These are phyloP conservation scores for Aspergillus asperescens DNA, from an alignment of 495 filamentous ascomycete genomes.

Conservation along the genomic window DNA sequence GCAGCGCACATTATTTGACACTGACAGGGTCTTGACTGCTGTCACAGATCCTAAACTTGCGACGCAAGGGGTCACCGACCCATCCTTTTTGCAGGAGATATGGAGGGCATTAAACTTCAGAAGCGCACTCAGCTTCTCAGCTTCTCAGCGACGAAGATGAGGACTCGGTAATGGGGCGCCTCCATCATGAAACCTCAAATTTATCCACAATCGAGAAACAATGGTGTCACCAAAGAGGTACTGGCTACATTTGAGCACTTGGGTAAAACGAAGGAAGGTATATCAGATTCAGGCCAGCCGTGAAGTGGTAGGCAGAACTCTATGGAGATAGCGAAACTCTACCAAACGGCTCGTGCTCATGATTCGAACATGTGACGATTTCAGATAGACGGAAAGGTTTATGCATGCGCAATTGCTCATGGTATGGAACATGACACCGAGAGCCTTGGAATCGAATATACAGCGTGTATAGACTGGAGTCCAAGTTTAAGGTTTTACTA, in stretches of 20 bases:
- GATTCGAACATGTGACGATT: slow-evolving; percentile 6
- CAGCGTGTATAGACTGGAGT: too few species aligned
- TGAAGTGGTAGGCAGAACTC: background rate
- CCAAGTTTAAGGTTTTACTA: too few species aligned
- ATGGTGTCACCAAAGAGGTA: too few species aligned
- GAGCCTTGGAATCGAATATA: too few species aligned
- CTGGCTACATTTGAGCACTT: too few species aligned
- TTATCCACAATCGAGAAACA: too few species aligned
- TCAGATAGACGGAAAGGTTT: background rate
- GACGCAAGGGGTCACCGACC: slow-evolving; percentile 4
- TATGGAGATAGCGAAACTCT: slow-evolving; percentile 8
- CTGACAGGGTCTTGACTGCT: slow-evolving; percentile 1
- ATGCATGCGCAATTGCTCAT: background rate
- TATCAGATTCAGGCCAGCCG: too few species aligned
- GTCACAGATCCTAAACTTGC: slow-evolving; percentile 1
- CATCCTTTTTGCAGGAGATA: slow-evolving; percentile 1
- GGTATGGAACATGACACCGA: background rate
- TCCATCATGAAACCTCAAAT: background rate
- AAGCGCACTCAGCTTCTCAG: background rate
- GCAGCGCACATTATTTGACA: background rate
- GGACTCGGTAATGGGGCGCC: background rate
- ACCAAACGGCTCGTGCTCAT: slow-evolving; percentile 5
- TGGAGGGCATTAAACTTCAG: slow-evolving; percentile 1
- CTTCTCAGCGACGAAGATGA: background rate
- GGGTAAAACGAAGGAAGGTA: too few species aligned